Evolutionary conservation across 2,329 filamentous ascomycete species (phyloP), one percentile per base, ranked within the genome.

Genomic region (Penicillium sclerotiorum): DNA sequence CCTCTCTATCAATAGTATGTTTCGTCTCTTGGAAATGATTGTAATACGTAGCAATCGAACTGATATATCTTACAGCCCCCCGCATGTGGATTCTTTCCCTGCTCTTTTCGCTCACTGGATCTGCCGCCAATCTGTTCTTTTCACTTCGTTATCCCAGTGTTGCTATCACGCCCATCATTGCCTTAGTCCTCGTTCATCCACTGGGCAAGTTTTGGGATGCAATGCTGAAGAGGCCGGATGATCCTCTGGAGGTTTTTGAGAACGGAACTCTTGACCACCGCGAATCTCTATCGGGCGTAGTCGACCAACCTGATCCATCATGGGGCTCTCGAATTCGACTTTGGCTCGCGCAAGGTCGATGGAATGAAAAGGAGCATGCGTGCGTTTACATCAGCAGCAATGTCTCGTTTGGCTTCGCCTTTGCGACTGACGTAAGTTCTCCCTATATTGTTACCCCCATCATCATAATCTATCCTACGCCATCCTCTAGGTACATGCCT

Each of bases 321-420:
- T 63, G 57, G 30, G 50, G 42, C 20, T 65, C 68, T 25, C 77
- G 79, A 4, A 65, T 86, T 50, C 83, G 88, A 39, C 75, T 88
- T 28, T 94, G 89, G 89, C 76, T 93, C 22, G 85, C 84, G 1
- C 89, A 93, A 70, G 89, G 89, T 3, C 79, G 76, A 28, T 94
- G 90, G 90, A 94, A 94, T 65, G 86, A 91, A 66, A 94, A 94
- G 68, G 89, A 94, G 68, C 90, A 94, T 69, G 89, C 87, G 35
- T 94, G 89, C 65, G 89, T 94, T 44, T 94, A 94, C 61, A 90
- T 94, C 60, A 90, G 87, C 76, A 93, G 89, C 73, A 94, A 94
- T 65, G 89, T 94, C 35, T 90, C 89, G 17, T 94, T 94, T 67
- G 90, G 89, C 2, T 94, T 94, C 71, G 89, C 90, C 21, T 94